Evolutionary conservation across 345 rosid species (phyloP), one percentile per base, ranked within the genome.

Genomic region (Linum usitatissimum): DNA sequence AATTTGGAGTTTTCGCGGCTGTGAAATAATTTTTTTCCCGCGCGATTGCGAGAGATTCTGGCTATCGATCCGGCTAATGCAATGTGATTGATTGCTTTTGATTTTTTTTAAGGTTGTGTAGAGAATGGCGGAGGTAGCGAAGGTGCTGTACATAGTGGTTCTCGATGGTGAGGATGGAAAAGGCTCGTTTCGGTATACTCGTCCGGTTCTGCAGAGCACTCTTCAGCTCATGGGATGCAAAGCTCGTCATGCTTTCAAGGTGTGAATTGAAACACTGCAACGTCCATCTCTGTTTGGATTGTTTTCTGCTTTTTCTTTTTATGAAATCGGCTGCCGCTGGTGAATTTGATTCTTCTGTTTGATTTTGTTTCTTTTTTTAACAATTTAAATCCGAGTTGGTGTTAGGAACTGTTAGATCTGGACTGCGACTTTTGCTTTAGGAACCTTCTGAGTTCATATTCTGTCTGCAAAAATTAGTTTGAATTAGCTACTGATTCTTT

Each of bases 141-240:
- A 84, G 73, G 82, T 82, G 67, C 67, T 86, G 87, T 93, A 90
- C 64, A 80, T 93, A 77, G 90, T 85, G 70, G 97, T 93, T 75
- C 81, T 84, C 53, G 88, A 92, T 30, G 87, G 71, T 9, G 79
- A 62, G 2, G 84, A 69, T 28, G 76, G 66, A 3, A 80, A 71
- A 67, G 87, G 74, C 56, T 84, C 97, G 62, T 93, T 87, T 55
- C 76, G 95, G 9, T 93, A 87, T 60, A 83, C 97, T 65, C 94
- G 97, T 63, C 75, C 97, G 39, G 90, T 87, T 81, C 75, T 93
- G 70, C 99, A 90, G 76, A 86, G 94, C 51, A 82, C 96, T 73
- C 90, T 93, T 65, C 97, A 90, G 72, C 88, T 93, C 51, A 93
- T 93, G 89, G 99, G 97, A 23, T 93, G 99, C 77, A 93, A 93